Percentiles rank a stretch among this genome's conserved stretches.
These are phyloP conservation scores for Seiridium unicorne DNA, from an alignment of 2,329 filamentous ascomycete species.

Conservation along the genomic window DNA sequence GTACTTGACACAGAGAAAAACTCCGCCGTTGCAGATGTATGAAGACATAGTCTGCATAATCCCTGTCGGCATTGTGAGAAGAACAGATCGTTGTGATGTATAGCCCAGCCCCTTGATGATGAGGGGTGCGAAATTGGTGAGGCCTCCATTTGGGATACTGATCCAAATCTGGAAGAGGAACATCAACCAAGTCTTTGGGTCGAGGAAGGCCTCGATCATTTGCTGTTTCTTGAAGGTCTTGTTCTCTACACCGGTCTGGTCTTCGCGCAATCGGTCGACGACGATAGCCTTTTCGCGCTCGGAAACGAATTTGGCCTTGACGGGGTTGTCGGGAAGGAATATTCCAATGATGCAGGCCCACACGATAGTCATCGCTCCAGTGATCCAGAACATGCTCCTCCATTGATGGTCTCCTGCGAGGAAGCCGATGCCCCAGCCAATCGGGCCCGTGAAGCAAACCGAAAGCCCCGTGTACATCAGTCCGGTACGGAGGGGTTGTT, in stretches of 20 bases:
- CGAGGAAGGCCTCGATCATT: constrained; percentile 52
- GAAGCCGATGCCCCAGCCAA: constrained; percentile 12
- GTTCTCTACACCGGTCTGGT: constrained; percentile 60
- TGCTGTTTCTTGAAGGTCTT: constrained; percentile 53
- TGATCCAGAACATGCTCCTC: constrained; percentile 19
- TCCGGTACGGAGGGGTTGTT: constrained; percentile 23
- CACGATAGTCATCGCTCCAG: constrained; percentile 24
- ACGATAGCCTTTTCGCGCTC: constrained; percentile 51
- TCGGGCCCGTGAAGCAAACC: constrained; percentile 9
- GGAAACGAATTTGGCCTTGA: constrained; percentile 50
- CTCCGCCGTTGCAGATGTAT: constrained; percentile 35
- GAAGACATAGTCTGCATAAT: constrained; percentile 30
- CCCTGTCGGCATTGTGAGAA: constrained; percentile 37
- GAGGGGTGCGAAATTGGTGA: constrained; percentile 59
- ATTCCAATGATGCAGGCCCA: constrained; percentile 37
- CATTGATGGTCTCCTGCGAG: constrained; percentile 5
- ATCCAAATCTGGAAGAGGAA: constrained; percentile 55
- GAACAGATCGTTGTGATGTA: constrained; percentile 18
- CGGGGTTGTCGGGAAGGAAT: constrained; percentile 56
- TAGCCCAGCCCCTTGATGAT: constrained; percentile 60
- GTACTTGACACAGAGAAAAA: constrained; percentile 24
- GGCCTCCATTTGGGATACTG: constrained; percentile 50
- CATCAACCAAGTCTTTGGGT: constrained; percentile 57
- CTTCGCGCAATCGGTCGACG: constrained; percentile 51
- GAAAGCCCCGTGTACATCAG: constrained; percentile 20